Base-by-base conservation (phyloP, 192 early-diverging fungal genomes). In the Coemansia sp. region DNA sequence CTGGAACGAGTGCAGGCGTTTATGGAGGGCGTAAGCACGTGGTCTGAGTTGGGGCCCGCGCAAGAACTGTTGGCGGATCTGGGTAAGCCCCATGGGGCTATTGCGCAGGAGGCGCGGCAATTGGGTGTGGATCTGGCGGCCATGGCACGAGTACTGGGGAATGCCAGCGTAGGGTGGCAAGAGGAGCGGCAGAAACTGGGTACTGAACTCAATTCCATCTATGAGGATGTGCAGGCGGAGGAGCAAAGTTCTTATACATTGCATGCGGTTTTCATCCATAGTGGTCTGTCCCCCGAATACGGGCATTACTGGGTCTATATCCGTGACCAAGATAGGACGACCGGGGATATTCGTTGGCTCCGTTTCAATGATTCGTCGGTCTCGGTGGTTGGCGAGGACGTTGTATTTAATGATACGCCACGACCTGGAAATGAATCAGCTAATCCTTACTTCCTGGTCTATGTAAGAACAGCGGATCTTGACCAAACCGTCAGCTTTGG, bases 271-370 rank as follows among this genome's bases (percentile, higher is more conserved):
- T 92, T 92, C 70, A 86, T 91, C 47, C 91, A 92, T 54, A 84
- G 84, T 57, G 88, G 88, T 31, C 42, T 37, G 66, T 78, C 85
- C 40, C 82, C 84, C 6, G 87, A 86, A 78, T 75, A 65, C 66
- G 91, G 91, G 2, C 91, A 92, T 57, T 92, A 92, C 57, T 92
- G 91, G 91, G 81, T 88, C 2, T 91, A 92, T 36, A 82, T 92
- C 19, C 73, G 82, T 11, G 88, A 92, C 57, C 69, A 74, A 31
- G 55, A 73, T 25, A 22, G 50, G 3, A 45, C 33, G 9, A 40
- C 40, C 7, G 64, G 68, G 14, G 34, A 71, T 15, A 59, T 75
- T 15, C 81, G 87, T 11, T 92, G 91, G 89, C 70, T 88, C 42
- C 87, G 88, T 50, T 92, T 86, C 45, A 92, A 91, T 55, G 91